Conservation (phyloP, 345 rosid genomes). For the Hirschfeldia incana region DNA sequence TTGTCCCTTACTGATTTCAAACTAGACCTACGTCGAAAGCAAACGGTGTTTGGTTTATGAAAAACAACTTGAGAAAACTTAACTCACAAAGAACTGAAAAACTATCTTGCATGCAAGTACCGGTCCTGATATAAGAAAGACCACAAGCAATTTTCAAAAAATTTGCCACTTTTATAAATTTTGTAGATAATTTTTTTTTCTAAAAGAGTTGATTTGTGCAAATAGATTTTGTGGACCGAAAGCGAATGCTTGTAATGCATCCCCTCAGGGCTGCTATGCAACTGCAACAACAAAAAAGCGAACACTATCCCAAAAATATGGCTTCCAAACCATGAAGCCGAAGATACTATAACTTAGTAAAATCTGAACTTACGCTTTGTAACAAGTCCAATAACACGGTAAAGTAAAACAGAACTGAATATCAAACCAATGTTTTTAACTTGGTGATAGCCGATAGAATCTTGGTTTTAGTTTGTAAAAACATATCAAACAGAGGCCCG, state of each 20-base stretch:
- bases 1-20: slow-evolving; percentile 18
- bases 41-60: not conserved
- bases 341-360: not conserved
- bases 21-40: not conserved
- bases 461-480: not conserved
- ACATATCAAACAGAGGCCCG: not conserved
- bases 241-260: too few species aligned
- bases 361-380: not conserved
- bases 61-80: not conserved
- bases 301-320: not conserved
- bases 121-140: too few species aligned
- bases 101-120: too few species aligned
- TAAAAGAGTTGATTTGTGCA: too few species aligned
- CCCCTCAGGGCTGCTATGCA: too few species aligned
- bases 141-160: too few species aligned
- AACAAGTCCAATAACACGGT: not conserved
- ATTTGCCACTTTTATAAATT: too few species aligned
- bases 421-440: not conserved
- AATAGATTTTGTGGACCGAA: too few species aligned
- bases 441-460: not conserved
- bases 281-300: not conserved
- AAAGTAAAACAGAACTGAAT: not conserved
- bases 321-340: not conserved
- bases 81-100: not conserved
- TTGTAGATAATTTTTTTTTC: too few species aligned